Percentiles rank a stretch among this genome's conserved stretches.
Evolutionary conservation across 257 asterid genomes (phyloP).

Genomic region (Hygrophila difformis): DNA sequence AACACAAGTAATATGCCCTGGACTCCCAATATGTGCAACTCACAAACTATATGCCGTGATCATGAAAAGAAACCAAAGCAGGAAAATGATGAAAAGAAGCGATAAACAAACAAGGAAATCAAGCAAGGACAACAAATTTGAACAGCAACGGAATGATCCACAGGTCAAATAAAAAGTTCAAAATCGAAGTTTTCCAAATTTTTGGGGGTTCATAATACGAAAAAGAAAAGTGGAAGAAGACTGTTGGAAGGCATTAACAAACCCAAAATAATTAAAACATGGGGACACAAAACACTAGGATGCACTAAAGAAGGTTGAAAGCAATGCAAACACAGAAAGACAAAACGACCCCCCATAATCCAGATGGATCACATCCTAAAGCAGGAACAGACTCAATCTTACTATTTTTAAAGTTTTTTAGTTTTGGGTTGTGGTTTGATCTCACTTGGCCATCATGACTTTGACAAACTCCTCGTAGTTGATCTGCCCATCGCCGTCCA

Average conservation of each 20-base stretch:
- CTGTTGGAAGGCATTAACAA: neutral
- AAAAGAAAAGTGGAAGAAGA: neutral
- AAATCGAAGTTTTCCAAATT: neutral
- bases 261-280: neutral
- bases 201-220: neutral
- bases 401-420: no score
- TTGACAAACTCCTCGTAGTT: constrained; percentile 6
- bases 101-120: neutral
- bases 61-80: no score
- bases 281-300: neutral
- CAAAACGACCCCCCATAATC: neutral
- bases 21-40: no score
- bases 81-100: no score
- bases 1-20: no score
- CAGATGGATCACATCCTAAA: neutral
- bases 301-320: neutral
- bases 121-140: neutral
- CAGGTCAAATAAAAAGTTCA: neutral
- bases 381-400: neutral
- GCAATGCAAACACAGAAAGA: neutral
- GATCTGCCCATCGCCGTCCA: constrained; percentile 7
- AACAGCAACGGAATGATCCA: neutral
- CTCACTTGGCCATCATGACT: constrained; percentile 7
- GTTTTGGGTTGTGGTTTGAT: neutral
- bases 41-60: no score